Conservation (phyloP, 2,329 filamentous ascomycete species). For the Exophiala sp. region DNA sequence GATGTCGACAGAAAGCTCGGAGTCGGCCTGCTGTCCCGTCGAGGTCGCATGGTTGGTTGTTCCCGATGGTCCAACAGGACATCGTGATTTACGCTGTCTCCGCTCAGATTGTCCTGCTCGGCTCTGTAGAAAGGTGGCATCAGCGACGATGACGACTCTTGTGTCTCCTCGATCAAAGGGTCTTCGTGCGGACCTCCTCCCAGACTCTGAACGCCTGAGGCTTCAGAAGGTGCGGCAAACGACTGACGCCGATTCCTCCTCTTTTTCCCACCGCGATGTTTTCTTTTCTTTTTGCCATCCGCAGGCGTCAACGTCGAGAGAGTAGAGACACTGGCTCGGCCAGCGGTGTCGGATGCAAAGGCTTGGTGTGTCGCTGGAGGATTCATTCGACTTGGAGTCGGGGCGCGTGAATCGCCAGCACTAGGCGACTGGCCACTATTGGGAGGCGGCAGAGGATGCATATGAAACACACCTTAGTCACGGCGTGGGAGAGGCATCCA, state of each 20-base stretch:
- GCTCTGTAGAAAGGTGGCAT: constrained; percentile 51
- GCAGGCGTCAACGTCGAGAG: constrained; percentile 1
- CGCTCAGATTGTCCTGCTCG: constrained; percentile 60
- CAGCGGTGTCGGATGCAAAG: not conserved
- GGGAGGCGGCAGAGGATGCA: constrained; percentile 29
- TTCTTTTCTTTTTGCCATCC: constrained; percentile 56
- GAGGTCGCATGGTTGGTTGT: constrained; percentile 57
- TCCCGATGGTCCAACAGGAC: constrained; percentile 75
- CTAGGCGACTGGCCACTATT: constrained; percentile 11
- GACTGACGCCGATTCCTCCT: constrained; percentile 71
- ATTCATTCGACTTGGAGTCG: constrained; percentile 6
- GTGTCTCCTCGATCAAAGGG: constrained; percentile 31
- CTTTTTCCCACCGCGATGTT: constrained; percentile 71
- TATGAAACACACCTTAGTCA: not conserved
- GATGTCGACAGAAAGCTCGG: constrained; percentile 19
- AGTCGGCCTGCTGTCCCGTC: constrained; percentile 47
- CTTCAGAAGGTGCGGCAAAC: constrained; percentile 60
- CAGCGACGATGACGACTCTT: constrained; percentile 33
- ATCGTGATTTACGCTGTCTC: constrained; percentile 83
- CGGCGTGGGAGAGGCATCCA: no score
- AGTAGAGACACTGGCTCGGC: not conserved
- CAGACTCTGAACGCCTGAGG: constrained; percentile 35
- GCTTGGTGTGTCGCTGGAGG: constrained; percentile 1
- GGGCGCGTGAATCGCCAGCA: constrained; percentile 15
- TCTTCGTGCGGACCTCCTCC: constrained; percentile 33